Evolutionary conservation across 1,139 yeast genomes (phyloP).

Genomic region (Pichia sp.): DNA sequence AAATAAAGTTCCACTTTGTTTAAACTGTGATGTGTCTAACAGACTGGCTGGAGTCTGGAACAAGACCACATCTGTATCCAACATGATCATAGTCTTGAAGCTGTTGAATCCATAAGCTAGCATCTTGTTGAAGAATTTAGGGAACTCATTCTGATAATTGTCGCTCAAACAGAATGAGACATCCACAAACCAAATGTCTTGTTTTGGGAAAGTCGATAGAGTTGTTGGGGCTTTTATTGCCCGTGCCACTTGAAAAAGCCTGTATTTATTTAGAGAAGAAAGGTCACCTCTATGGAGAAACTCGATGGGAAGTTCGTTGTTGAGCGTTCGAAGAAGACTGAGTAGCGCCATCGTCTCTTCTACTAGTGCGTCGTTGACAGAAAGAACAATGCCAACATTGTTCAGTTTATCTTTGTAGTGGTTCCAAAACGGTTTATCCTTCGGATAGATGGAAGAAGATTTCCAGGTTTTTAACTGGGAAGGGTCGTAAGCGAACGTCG

Average conservation of each 20-base stretch:
- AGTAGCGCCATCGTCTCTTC: constrained; percentile 41
- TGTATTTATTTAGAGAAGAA: constrained; percentile 25
- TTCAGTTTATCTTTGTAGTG: constrained; percentile 37
- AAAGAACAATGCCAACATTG: constrained; percentile 50
- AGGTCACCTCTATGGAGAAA: constrained; percentile 45
- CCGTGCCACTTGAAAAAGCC: constrained; percentile 34
- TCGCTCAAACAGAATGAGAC: constrained; percentile 31
- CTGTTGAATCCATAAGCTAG: constrained; percentile 45
- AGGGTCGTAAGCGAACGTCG: neutral
- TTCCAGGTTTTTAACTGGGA: neutral
- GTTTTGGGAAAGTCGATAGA: constrained; percentile 20
- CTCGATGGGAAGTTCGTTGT: constrained; percentile 49
- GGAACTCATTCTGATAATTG: constrained; percentile 33
- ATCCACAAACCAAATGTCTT: constrained; percentile 46
- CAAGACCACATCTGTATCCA: constrained; percentile 54
- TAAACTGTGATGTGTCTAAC: constrained; percentile 24
- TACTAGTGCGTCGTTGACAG: constrained; percentile 42
- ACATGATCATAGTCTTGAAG: constrained; percentile 43
- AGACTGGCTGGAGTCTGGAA: constrained; percentile 35
- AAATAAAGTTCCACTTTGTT: constrained; percentile 35
- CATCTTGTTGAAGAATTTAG: constrained; percentile 42
- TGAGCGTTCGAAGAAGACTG: constrained; percentile 41
- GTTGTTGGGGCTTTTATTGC: neutral
- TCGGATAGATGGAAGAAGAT: neutral
- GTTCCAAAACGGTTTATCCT: constrained; percentile 33